phyloP scores from a whole-genome alignment of 805 yeast genomes.

The Priceomyces carsonii region DNA sequence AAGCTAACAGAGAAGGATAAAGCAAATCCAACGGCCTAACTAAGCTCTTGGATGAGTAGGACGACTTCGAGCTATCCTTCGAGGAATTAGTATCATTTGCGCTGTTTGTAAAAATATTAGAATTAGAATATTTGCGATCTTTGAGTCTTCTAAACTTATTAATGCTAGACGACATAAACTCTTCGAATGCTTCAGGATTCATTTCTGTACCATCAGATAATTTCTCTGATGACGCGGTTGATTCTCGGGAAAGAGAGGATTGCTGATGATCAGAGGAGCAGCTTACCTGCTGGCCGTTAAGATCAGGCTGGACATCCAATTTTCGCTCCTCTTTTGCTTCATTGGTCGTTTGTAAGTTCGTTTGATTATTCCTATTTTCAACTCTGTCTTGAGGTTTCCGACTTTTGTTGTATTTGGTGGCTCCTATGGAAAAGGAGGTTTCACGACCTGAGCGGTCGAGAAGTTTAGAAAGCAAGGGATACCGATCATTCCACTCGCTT shows the following conservation, averaged over 20 bases:
- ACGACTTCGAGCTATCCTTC: neutral
- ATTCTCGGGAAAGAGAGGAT: neutral
- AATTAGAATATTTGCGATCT: conserved; percentile 14
- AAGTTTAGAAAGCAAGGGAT: conserved; percentile 14
- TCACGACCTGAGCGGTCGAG: too few relatives aligned
- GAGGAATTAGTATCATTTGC: neutral
- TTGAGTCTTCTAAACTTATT: conserved; percentile 32
- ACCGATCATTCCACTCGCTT: conserved; percentile 7
- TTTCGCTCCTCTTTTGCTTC: too few relatives aligned
- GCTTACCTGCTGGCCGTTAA: too few relatives aligned
- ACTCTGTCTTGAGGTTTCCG: too few relatives aligned
- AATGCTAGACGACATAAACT: conserved; percentile 32
- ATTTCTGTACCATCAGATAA: conserved; percentile 9
- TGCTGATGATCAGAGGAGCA: too few relatives aligned
- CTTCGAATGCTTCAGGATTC: conserved; percentile 30
- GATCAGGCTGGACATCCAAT: too few relatives aligned
- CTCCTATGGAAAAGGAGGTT: too few relatives aligned
- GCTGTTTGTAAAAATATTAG: conserved; percentile 4
- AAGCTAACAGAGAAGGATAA: conserved; percentile 6
- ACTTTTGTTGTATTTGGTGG: too few relatives aligned
- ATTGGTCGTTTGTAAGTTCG: too few relatives aligned
- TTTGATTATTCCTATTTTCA: too few relatives aligned
- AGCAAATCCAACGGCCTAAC: conserved; percentile 14
- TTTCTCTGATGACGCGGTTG: neutral
- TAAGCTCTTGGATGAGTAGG: neutral